Evolutionary conservation across 2,329 filamentous ascomycete genomes (phyloP).

Genomic region (Claviceps quebecensis): DNA sequence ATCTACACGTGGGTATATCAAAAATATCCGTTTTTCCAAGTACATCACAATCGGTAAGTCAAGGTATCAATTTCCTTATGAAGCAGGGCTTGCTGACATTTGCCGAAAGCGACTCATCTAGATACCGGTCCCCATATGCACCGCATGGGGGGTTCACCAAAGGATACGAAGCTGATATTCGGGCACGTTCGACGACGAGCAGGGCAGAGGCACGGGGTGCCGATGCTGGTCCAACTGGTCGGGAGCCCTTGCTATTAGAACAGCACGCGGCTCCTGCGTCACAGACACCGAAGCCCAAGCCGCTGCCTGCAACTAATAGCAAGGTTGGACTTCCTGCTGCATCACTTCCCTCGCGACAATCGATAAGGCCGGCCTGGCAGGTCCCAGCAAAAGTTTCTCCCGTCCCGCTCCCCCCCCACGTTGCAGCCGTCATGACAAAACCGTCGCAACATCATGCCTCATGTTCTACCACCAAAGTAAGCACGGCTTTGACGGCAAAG

Average conservation of each 20-base stretch:
- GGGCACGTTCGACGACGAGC: conserved; percentile 28
- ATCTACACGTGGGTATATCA: conserved; percentile 30
- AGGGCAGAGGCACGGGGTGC: conserved; percentile 11
- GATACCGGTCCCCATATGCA: conserved; percentile 47
- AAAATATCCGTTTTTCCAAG: conserved; percentile 45
- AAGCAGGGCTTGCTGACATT: conserved; percentile 8
- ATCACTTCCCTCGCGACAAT: conserved; percentile 11
- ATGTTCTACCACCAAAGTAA: background rate
- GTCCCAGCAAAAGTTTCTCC: conserved; percentile 28
- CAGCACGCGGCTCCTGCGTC: background rate
- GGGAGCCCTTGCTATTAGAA: background rate
- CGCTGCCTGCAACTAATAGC: conserved; percentile 13
- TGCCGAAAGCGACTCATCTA: conserved; percentile 32
- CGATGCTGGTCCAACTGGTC: background rate
- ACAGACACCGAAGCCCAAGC: conserved; percentile 13
- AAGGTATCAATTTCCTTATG: background rate
- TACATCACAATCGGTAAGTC: conserved; percentile 42
- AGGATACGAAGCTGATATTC: conserved; percentile 41
- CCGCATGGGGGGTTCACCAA: conserved; percentile 45
- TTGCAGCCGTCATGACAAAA: conserved; percentile 23
- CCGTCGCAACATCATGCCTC: background rate
- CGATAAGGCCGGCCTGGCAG: conserved; percentile 18
- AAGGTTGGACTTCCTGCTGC: conserved; percentile 19
- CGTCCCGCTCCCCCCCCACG: conserved; percentile 29
- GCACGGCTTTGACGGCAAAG: too few species aligned